These are phyloP conservation scores for Eragrostis curvula DNA, from an alignment of 176 grass and related monocot species.

Conservation along the genomic window DNA sequence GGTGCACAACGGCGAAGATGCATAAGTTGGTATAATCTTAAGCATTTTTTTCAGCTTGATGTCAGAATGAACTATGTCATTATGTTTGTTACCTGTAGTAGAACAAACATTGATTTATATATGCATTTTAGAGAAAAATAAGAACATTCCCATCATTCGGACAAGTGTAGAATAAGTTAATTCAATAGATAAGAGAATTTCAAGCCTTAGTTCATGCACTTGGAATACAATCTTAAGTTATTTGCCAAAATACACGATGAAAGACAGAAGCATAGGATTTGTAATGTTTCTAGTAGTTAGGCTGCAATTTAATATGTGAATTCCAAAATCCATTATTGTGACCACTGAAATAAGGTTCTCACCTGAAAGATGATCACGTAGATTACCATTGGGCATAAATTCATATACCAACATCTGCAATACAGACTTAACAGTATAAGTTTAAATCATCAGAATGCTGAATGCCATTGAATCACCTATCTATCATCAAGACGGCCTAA, in stretches of 20 bases:
- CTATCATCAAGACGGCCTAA: neutral
- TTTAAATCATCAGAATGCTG: conserved; percentile 17
- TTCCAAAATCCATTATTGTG: conserved; percentile 17
- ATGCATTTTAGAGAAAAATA: neutral
- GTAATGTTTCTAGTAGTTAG: conserved; percentile 9
- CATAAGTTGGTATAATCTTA: neutral
- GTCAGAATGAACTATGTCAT: neutral
- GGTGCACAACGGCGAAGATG: neutral
- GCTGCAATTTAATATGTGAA: conserved; percentile 10
- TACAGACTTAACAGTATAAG: conserved; percentile 35
- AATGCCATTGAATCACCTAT: neutral
- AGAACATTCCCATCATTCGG: neutral
- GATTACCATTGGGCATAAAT: conserved; percentile 78
- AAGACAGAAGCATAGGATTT: conserved; percentile 7
- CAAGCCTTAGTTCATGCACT: neutral
- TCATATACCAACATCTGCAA: conserved; percentile 88
- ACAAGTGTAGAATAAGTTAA: neutral
- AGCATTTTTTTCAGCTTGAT: conserved; percentile 10
- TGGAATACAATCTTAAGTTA: neutral
- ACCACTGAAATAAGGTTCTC: conserved; percentile 34
- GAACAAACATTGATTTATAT: neutral
- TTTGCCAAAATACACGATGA: neutral
- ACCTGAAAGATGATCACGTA: conserved; percentile 79
- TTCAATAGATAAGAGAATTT: neutral
- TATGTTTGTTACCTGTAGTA: neutral